Base-by-base conservation (phyloP, 164 flowering plant species). In the Aristolochia contorta region DNA sequence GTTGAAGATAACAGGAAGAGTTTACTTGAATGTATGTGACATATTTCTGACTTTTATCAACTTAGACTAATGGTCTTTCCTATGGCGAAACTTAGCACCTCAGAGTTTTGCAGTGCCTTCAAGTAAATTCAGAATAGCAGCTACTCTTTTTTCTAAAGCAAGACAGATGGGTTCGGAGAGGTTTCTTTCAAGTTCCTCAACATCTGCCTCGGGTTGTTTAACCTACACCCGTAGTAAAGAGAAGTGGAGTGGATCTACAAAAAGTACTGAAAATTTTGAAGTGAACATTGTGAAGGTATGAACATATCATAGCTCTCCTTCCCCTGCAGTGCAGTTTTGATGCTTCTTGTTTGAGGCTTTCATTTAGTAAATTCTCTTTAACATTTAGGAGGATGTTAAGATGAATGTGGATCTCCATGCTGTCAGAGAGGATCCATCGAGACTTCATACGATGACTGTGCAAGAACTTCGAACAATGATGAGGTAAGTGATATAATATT, bases 371-470 rank as follows among this genome's bases (percentile, higher is more conserved):
- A 23, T 13, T 53, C 16, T n/a, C 55, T 56, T 62, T 64, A 47
- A 47, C 56, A 20, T 72, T 45, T 65, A 79, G 86, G 76, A 57
- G 46, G 62, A 43, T 47, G 56, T 45, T 23, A 61, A 0, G 33
- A 49, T 47, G 24, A 50, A 43, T 27, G 61, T 59, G 58, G 78
- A 71, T 24, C 54, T 76, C 63, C 71, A 73, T 71, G 53, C 63
- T 47, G 50, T 72, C 54, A 71, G 51, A 63, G 70, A 79, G 56
- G 82, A 81, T 48, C 72, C 68, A 0, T 61, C 43, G 30, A 75
- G 62, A 62, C 63, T 89, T 12, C 86, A 85, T 59, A 65, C 70
- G 18, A 80, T 89, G 95, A 86, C 92, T 23, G 73, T 87, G 65
- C 85, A 77, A 47, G 77, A 89, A 73, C 84, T 92, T 22, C 73